Percentiles rank a stretch among this genome's conserved stretches.
Evolutionary conservation across 768 basidiomycete genomes (phyloP).

Genomic region (Leccinum subtestaceum): DNA sequence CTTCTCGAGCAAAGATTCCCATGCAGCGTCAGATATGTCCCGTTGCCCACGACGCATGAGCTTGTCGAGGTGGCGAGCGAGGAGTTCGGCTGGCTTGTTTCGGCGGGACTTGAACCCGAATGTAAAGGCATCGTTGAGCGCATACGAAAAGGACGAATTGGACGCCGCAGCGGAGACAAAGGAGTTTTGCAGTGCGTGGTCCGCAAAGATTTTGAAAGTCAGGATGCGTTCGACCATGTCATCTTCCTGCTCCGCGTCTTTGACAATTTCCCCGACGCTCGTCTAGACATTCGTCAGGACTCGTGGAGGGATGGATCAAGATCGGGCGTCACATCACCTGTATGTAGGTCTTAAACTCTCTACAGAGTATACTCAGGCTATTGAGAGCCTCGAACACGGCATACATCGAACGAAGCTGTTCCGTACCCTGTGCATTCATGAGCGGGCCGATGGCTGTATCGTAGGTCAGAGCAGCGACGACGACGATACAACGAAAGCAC

Average conservation of each 20-base stretch:
- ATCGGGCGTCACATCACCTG: constrained; percentile 38
- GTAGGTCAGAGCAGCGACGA: constrained; percentile 20
- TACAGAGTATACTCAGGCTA: constrained; percentile 50
- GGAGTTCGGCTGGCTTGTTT: constrained; percentile 88
- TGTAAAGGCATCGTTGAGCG: constrained; percentile 68
- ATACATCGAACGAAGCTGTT: constrained; percentile 53
- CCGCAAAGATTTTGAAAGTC: constrained; percentile 59
- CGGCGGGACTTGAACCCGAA: constrained; percentile 71
- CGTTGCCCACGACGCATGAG: constrained; percentile 87
- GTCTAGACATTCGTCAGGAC: constrained; percentile 36
- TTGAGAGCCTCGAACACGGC: constrained; percentile 57
- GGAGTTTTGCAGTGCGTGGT: constrained; percentile 45
- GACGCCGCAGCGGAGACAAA: constrained; percentile 47
- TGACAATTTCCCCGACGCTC: constrained; percentile 62
- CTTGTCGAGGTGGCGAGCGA: constrained; percentile 86
- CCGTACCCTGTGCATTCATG: constrained; percentile 45
- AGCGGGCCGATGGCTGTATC: constrained; percentile 50
- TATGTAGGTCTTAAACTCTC: constrained; percentile 60
- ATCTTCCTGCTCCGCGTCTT: constrained; percentile 60
- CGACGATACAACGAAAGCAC: constrained; percentile 32
- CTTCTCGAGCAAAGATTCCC: constrained; percentile 59
- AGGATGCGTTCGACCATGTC: constrained; percentile 76
- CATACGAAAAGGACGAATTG: constrained; percentile 61
- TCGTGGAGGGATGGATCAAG: neutral
- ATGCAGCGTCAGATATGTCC: constrained; percentile 57